Percentiles rank a stretch among this genome's conserved stretches.
Evolutionary conservation across 1,284 basidiomycete species (phyloP).

Genomic region (Golubevia pallescens): DNA sequence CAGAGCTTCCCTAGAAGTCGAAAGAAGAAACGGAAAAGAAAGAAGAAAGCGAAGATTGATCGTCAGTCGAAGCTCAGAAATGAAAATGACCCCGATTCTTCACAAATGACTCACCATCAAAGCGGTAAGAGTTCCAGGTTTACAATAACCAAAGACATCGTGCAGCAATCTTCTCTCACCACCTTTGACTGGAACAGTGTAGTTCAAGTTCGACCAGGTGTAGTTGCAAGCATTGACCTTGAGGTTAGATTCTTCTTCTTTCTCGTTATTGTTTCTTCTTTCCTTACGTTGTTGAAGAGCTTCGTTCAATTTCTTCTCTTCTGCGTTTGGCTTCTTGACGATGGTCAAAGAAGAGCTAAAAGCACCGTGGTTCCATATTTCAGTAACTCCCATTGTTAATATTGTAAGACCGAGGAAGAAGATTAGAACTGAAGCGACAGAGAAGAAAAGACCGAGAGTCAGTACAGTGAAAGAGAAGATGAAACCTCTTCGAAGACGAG

Average conservation of each 20-base stretch:
- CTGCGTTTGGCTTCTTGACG: conserved; percentile 39
- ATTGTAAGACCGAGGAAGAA: conserved; percentile 34
- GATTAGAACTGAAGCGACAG: no score
- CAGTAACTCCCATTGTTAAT: conserved; percentile 25
- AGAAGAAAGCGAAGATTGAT: background rate
- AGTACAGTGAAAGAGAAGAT: no score
- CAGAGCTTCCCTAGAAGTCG: conserved; percentile 30
- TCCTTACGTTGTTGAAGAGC: conserved; percentile 30
- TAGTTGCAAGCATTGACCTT: conserved; percentile 10
- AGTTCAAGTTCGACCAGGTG: conserved; percentile 41
- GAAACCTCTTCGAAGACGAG: no score
- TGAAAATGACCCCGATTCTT: background rate
- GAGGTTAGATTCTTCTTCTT: background rate
- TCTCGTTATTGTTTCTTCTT: conserved; percentile 7
- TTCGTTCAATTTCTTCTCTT: conserved; percentile 36
- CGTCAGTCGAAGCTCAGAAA: background rate
- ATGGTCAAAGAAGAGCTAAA: conserved; percentile 21
- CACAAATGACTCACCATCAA: conserved; percentile 21
- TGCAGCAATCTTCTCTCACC: conserved; percentile 44
- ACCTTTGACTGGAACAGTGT: conserved; percentile 46
- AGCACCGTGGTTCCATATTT: conserved; percentile 25
- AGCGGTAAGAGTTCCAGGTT: conserved; percentile 47
- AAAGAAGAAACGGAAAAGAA: no score
- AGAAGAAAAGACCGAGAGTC: no score
- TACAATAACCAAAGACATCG: conserved; percentile 44